phyloP scores from a whole-genome alignment of 768 basidiomycete species.

The Boletus coccyginus region DNA sequence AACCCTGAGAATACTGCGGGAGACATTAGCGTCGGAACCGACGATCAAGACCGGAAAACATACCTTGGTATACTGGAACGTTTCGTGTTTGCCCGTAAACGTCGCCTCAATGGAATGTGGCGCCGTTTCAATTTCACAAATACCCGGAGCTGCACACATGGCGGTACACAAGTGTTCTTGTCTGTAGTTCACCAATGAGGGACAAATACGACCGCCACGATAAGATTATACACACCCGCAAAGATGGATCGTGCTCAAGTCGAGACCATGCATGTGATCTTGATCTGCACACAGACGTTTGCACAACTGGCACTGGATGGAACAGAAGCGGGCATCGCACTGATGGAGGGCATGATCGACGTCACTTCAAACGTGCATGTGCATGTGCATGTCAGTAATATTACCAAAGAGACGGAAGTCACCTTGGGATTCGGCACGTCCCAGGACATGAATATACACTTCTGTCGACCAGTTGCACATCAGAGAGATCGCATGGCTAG shows the following conservation, averaged over 20 bases:
- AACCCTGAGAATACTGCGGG: conserved; percentile 53
- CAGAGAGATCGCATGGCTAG: conserved; percentile 43
- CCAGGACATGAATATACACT: conserved; percentile 40
- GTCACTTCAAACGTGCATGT: conserved; percentile 34
- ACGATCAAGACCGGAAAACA: neutral
- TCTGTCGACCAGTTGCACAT: conserved; percentile 29
- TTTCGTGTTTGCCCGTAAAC: conserved; percentile 57
- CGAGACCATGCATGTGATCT: conserved; percentile 54
- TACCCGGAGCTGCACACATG: conserved; percentile 44
- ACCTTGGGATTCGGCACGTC: conserved; percentile 45
- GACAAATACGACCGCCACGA: neutral
- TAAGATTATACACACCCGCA: conserved; percentile 46
- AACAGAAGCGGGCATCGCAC: conserved; percentile 54
- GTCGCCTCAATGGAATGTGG: conserved; percentile 62
- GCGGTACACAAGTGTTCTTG: conserved; percentile 49
- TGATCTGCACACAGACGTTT: conserved; percentile 46
- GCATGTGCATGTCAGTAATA: neutral
- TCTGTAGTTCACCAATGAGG: conserved; percentile 28
- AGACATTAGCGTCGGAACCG: neutral
- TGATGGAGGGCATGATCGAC: conserved; percentile 43
- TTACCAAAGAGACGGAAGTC: neutral
- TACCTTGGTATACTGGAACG: conserved; percentile 66
- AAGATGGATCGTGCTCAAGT: conserved; percentile 42
- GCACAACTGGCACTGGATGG: conserved; percentile 53
- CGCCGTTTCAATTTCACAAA: conserved; percentile 58